Evolutionary conservation across 305 asterid species (phyloP), one percentile per base, ranked within the genome.

Genomic region (Solanum hybrid): DNA sequence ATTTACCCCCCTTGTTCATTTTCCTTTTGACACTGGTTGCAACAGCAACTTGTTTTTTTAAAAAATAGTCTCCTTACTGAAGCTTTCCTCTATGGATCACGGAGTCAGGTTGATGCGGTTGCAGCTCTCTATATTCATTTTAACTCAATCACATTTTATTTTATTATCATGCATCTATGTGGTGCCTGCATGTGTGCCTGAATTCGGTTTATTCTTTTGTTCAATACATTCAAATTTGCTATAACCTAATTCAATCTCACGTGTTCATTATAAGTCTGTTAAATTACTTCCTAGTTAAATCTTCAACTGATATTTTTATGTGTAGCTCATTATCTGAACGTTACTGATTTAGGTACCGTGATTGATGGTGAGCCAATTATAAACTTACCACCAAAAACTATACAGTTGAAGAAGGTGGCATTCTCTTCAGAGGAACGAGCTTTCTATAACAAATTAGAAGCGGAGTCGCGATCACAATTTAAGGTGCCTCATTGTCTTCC

Each of bases 401-500:
- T 94, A 89, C 90, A 92, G 86, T 93, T 97, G 93, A 89, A 89
- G 86, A 94, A 90, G 95, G 98, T 96, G 92, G 97, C 95, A 4
- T 97, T 97, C 94, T 93, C 99, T 90, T 22, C 91, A n/a, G 98
- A 96, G 92, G 99, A 97, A 92, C 93, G 98, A 73, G 91, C 94
- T 51, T 97, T 96, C 91, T 97, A 97, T 88, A 92, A 91, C 90
- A 93, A 92, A 91, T 96, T 97, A 91, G 99, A 96, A 92, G 92
- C 94, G 77, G 98, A 96, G 89, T 96, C 99, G 14, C 96, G 96
- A 85, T 92, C 94, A 73, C 99, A 95, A 87, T 97, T 97, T 92
- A 97, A 97, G 99, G 99, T 97, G 33, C 91, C 89, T 90, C 78
- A 89, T 86, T 82, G 42, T 92, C 89, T 89, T 8, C 88, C 79